Evolutionary conservation across 1,284 basidiomycete genomes (phyloP).

Genomic region (Rhodotorula glutinis): DNA sequence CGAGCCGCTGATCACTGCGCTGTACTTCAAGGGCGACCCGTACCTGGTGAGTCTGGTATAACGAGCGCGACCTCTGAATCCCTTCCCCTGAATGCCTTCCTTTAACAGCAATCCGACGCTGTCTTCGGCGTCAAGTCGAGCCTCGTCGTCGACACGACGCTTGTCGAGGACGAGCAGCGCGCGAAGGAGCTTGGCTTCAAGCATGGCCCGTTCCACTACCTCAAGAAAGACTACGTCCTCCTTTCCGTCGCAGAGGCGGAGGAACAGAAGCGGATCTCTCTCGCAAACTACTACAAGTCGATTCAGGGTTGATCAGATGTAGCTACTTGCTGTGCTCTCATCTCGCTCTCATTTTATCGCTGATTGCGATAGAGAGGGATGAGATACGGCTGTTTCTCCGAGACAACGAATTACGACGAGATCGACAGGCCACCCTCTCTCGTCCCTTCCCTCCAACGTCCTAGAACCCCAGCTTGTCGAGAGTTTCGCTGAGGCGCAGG

Average conservation of each 20-base stretch:
- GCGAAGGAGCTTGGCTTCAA: slow-evolving; percentile 61
- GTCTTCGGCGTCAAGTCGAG: slow-evolving; percentile 68
- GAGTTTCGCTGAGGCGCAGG: neutral
- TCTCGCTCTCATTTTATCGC: too few species aligned
- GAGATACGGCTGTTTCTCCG: too few species aligned
- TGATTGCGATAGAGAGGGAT: too few species aligned
- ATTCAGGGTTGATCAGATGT: slow-evolving; percentile 21
- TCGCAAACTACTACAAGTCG: slow-evolving; percentile 35
- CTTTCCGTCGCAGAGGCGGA: slow-evolving; percentile 37
- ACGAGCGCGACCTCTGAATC: too few species aligned
- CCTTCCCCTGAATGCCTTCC: neutral
- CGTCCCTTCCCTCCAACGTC: too few species aligned
- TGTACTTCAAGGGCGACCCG: slow-evolving; percentile 69
- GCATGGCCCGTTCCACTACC: slow-evolving; percentile 58
- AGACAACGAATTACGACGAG: too few species aligned
- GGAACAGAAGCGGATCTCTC: slow-evolving; percentile 34
- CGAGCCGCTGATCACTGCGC: slow-evolving; percentile 66
- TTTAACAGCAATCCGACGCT: slow-evolving; percentile 24
- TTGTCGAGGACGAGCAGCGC: slow-evolving; percentile 53
- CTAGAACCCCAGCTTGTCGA: neutral
- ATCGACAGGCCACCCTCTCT: too few species aligned
- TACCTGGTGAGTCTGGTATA: slow-evolving; percentile 71
- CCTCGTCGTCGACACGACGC: slow-evolving; percentile 40
- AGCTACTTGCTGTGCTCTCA: too few species aligned
- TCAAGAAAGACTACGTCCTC: slow-evolving; percentile 25